Evolutionary conservation across 768 basidiomycete species (phyloP), one percentile per base, ranked within the genome.

Genomic region (Hygrocybe coccinea): DNA sequence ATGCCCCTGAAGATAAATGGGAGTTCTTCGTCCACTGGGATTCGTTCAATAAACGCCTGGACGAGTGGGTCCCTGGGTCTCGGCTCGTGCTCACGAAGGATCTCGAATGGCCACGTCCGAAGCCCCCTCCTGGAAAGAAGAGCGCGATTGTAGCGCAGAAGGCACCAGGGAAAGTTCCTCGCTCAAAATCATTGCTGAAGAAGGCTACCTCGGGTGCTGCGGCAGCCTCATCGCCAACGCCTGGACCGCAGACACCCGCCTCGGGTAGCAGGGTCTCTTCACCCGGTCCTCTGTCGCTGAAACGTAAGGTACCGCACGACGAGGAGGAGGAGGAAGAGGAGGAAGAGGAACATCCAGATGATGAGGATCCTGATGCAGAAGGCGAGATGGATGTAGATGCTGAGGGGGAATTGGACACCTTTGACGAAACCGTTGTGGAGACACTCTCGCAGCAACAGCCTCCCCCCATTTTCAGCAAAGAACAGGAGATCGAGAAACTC

Each of bases 11-110:
- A 64, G 91, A 93, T 68, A 85, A 88, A 63, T 81, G 83, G 69
- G 95, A 98, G 70, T 98, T 85, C 76, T 99, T 98, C 66, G 92
- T 98, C 17, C 97, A 99, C 66, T 99, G 95, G 87, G 93, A 97
- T 63, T 85, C 91, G 60, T 98, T 97, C 80, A 99, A 99, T 78
- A 99, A 99, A 70, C 94, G 97, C 59, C 78, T 98, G 38, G 97
- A 99, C 67, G 97, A 97, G 53, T 99, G 97, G 97, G 87, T 99
- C 21, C 74, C 88, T 12, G 91, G 90, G 14, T 87, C 89, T 1
- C 84, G 95, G 38, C 80, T 99, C 55, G 81, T 98, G 39, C 76
- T 95, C 44, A 79, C 75, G 56, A 80, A 87, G 60, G 94, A 97
- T 65, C 80, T 99, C 60, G 94, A 98, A 71, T 95, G 91, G 93